Evolutionary conservation across 805 yeast genomes (phyloP).

Genomic region (Candida sonorensis): DNA sequence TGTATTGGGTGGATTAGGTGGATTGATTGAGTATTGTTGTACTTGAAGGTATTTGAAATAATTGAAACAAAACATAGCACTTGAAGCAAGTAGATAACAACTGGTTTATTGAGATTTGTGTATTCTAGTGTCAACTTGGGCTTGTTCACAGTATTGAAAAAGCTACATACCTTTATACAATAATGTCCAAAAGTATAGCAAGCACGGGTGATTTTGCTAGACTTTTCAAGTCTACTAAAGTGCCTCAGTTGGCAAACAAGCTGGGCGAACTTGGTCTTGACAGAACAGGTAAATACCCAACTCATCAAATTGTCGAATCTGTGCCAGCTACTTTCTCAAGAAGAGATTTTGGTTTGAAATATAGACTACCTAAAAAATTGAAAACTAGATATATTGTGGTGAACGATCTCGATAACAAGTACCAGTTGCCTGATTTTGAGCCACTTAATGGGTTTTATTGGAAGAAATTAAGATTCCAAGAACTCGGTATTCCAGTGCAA

Average conservation of each 20-base stretch:
- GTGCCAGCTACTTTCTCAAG: constrained; percentile 55
- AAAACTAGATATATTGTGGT: constrained; percentile 53
- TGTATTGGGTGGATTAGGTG: no score
- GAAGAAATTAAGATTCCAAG: constrained; percentile 62
- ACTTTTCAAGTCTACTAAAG: constrained; percentile 23
- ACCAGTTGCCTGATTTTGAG: constrained; percentile 67
- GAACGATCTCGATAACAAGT: constrained; percentile 61
- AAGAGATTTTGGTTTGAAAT: constrained; percentile 73
- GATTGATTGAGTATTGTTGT: no score
- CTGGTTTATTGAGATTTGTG: no score
- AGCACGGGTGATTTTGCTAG: constrained; percentile 21
- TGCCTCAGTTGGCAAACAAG: constrained; percentile 28
- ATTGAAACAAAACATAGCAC: no score
- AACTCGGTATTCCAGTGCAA: constrained; percentile 48
- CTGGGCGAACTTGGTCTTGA: constrained; percentile 21
- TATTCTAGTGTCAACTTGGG: no score
- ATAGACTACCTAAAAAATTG: constrained; percentile 56
- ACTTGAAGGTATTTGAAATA: no score
- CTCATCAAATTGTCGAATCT: constrained; percentile 69
- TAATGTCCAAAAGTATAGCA: constrained; percentile 17
- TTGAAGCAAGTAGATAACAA: no score
- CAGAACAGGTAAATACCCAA: constrained; percentile 37
- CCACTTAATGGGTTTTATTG: constrained; percentile 51
- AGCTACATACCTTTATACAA: not conserved
- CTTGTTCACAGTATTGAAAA: no score